These are phyloP conservation scores for Claviceps pusilla DNA, from an alignment of 2,329 filamentous ascomycete genomes.

Conservation along the genomic window DNA sequence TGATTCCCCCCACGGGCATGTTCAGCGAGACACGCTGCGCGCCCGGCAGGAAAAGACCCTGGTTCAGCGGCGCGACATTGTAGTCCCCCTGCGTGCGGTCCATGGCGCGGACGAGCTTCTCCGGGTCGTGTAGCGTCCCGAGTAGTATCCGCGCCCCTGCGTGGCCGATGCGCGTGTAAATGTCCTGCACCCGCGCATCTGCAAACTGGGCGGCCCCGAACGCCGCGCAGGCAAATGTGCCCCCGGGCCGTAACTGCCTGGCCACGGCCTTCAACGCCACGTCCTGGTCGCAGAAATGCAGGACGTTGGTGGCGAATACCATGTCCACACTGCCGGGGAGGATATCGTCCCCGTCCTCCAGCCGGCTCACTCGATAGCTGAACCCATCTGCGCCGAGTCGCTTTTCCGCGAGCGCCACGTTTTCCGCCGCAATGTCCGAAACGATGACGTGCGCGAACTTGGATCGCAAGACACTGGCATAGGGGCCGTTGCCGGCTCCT, in stretches of 20 bases:
- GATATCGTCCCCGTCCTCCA: constrained; percentile 10
- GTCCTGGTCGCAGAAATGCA: constrained; percentile 8
- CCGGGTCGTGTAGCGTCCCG: neutral
- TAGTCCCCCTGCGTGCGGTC: neutral
- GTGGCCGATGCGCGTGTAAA: neutral
- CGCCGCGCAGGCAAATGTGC: constrained; percentile 7
- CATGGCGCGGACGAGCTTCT: neutral
- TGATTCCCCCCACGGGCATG: neutral
- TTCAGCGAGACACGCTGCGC: neutral
- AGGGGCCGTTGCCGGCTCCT: constrained; percentile 12
- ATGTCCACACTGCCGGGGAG: constrained; percentile 6
- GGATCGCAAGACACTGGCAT: constrained; percentile 7
- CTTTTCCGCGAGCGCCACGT: constrained; percentile 8
- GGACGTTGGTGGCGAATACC: constrained; percentile 8
- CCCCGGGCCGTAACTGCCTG: constrained; percentile 7
- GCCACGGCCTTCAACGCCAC: constrained; percentile 7
- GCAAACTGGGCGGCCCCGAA: constrained; percentile 1
- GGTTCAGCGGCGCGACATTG: neutral
- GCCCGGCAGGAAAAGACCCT: neutral
- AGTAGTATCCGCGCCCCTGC: neutral
- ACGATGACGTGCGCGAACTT: constrained; percentile 12
- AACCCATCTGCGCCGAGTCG: constrained; percentile 7
- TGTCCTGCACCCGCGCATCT: neutral
- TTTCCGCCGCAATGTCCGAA: constrained; percentile 10
- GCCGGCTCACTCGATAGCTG: constrained; percentile 7